These are phyloP conservation scores for Artemisia annua DNA, from an alignment of 129 eudicot genomes.

Conservation along the genomic window DNA sequence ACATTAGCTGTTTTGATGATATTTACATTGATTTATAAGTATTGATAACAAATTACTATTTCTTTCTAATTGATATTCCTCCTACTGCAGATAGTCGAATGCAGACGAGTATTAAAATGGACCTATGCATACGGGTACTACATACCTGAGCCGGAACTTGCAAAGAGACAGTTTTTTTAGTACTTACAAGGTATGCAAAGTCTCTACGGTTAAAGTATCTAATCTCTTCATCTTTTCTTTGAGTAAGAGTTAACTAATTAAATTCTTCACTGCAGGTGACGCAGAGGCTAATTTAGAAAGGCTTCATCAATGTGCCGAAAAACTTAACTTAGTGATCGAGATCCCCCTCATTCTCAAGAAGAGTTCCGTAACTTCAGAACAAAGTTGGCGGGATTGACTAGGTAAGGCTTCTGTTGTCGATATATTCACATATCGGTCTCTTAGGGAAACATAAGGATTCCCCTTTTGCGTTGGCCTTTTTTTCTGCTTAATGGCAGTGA, in stretches of 20 bases:
- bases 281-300: slow-evolving; percentile 83
- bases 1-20: slow-evolving; percentile 1
- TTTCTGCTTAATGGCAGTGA: no score
- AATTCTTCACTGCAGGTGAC: slow-evolving; percentile 47
- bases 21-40: neutral
- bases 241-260: no score
- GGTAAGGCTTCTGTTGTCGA: slow-evolving; percentile 18
- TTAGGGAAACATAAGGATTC: no score
- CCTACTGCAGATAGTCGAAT: slow-evolving; percentile 68
- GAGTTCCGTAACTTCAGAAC: slow-evolving; percentile 51
- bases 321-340: slow-evolving; percentile 29
- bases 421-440: no score
- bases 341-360: slow-evolving; percentile 25
- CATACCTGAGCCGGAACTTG: slow-evolving; percentile 53
- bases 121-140: slow-evolving; percentile 85
- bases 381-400: slow-evolving; percentile 70
- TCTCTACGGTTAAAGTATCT: neutral
- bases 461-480: no score
- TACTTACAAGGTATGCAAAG: slow-evolving; percentile 61
- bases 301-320: slow-evolving; percentile 85
- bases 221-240: no score
- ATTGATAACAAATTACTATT: neutral
- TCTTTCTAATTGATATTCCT: neutral
- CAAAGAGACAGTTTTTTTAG: slow-evolving; percentile 69
- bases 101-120: slow-evolving; percentile 90